A percentile compares a stretch with the other conserved stretches of the same genome.
Conservation (phyloP, 1,284 basidiomycete species). For the Rhodotorula sp. region DNA sequence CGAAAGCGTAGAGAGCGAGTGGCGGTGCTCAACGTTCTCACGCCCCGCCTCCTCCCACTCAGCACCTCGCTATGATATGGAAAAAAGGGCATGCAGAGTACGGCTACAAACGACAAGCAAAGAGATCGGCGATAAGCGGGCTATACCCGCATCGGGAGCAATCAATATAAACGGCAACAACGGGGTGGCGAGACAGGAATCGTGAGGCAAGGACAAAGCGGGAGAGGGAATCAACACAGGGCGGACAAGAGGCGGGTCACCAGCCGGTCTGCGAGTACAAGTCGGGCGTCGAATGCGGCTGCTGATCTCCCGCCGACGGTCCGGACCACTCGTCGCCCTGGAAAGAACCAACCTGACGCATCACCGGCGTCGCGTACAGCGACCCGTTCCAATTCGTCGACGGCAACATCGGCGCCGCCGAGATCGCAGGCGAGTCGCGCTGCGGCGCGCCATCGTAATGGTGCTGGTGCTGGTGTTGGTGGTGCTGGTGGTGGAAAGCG, state of each 20-base stretch:
- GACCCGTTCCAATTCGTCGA: not conserved
- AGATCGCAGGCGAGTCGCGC: not conserved
- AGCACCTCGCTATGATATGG: not conserved
- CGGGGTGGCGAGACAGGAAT: too few species aligned
- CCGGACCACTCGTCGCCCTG: not conserved
- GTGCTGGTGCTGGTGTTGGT: too few species aligned
- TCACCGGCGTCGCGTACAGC: not conserved
- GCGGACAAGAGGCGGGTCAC: not conserved
- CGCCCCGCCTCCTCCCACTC: not conserved
- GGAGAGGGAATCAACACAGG: not conserved
- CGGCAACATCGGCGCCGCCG: not conserved
- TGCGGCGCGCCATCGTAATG: too few species aligned
- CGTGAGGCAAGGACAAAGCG: not conserved
- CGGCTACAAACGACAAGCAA: not conserved
- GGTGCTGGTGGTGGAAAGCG: too few species aligned
- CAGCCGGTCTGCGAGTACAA: not conserved
- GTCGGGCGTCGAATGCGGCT: slow-evolving; percentile 2
- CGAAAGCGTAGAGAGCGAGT: not conserved
- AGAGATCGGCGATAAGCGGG: not conserved
- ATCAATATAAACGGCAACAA: not conserved
- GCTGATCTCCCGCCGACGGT: not conserved
- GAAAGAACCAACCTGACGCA: not conserved
- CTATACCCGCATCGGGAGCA: too few species aligned
- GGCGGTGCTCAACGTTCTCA: not conserved
- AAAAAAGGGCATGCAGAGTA: not conserved